Evolutionary conservation across 352 stramenopile species (phyloP).

Genomic region (Pythium chondricola): DNA sequence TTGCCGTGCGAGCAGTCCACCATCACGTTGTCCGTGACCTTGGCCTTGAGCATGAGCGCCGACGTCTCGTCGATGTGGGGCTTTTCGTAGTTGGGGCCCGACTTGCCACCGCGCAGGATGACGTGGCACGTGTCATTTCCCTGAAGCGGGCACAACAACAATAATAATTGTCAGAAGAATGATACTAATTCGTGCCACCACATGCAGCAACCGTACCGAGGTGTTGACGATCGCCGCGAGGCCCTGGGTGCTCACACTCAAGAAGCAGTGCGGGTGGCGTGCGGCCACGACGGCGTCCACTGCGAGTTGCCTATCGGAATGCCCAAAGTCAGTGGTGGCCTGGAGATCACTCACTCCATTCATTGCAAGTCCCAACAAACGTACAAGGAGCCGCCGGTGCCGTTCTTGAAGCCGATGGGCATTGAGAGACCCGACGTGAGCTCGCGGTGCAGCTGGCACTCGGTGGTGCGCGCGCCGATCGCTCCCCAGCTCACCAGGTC

Average conservation of each 20-base stretch:
- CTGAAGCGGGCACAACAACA: conserved; percentile 4
- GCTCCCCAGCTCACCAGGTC: conserved; percentile 87
- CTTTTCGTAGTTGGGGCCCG: conserved; percentile 79
- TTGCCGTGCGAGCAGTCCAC: conserved; percentile 90
- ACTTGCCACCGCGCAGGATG: conserved; percentile 84
- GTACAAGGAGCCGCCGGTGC: conserved; percentile 75
- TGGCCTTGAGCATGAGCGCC: conserved; percentile 79
- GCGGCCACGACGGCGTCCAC: conserved; percentile 81
- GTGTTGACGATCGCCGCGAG: conserved; percentile 86
- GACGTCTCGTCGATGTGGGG: conserved; percentile 78
- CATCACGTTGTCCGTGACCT: conserved; percentile 82
- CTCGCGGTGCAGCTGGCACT: conserved; percentile 87
- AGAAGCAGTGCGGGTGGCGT: conserved; percentile 82
- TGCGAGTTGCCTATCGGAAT: conserved; percentile 47
- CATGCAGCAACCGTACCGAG: conserved; percentile 27
- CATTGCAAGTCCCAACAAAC: too few relatives aligned
- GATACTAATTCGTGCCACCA: too few relatives aligned
- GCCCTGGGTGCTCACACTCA: conserved; percentile 83
- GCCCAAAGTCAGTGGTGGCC: neutral
- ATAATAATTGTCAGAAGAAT: neutral
- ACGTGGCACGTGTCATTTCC: conserved; percentile 86
- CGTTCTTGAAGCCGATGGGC: conserved; percentile 91
- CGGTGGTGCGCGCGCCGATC: conserved; percentile 87
- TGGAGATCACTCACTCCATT: too few relatives aligned
- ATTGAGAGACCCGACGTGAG: conserved; percentile 86